phyloP scores from a whole-genome alignment of 495 filamentous ascomycete species.

The Thermothielavioides terrestris region DNA sequence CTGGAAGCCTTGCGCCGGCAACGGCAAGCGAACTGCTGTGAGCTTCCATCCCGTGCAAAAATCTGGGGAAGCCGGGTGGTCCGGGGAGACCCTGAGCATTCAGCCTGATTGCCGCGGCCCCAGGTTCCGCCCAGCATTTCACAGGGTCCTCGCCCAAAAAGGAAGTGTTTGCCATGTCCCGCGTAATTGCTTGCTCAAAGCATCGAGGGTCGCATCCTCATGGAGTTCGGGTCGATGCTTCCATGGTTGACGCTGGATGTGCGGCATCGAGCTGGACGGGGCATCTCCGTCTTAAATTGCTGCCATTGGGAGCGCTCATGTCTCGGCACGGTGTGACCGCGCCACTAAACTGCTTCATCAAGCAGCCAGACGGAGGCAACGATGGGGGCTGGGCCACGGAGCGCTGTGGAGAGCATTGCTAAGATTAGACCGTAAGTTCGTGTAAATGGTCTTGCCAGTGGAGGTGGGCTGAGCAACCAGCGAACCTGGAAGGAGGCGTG shows the following conservation, averaged over 20 bases:
- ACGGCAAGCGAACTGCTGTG: too few species aligned
- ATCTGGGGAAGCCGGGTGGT: too few species aligned
- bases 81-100: conserved; percentile 24
- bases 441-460: neutral
- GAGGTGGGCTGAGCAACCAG: neutral
- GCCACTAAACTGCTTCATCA: neutral
- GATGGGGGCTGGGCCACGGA: too few species aligned
- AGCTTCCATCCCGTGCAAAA: too few species aligned
- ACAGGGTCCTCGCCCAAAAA: conserved; percentile 3
- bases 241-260: neutral
- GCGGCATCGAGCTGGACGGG: neutral
- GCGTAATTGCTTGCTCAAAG: neutral
- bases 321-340: neutral
- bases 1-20: too few species aligned
- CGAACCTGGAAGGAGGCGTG: neutral
- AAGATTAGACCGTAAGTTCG: neutral
- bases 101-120: conserved; percentile 18
- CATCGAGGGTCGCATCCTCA: neutral
- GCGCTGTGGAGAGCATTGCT: neutral
- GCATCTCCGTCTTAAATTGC: neutral
- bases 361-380: too few species aligned
- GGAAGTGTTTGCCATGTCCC: neutral
- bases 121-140: neutral
- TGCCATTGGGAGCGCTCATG: neutral
- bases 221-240: neutral